phyloP scores from a whole-genome alignment of 164 flowering plant species.

The Chloranthus sessilifolius region DNA sequence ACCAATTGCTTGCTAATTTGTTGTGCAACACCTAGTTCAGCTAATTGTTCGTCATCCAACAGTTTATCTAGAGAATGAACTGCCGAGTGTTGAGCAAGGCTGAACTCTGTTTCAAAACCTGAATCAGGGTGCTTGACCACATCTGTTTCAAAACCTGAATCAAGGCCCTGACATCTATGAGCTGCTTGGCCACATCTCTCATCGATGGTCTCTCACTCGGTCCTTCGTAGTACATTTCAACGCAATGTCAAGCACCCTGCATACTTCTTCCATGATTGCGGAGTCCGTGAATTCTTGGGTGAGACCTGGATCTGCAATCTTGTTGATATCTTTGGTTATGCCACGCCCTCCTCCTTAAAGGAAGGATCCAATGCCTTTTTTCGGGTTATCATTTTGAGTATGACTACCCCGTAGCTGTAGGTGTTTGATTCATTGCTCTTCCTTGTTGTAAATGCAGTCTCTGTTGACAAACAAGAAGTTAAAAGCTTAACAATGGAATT shows the following conservation, averaged over 20 bases:
- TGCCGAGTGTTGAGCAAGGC: too few species aligned
- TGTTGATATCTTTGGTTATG: conserved; percentile 34
- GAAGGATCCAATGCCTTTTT: conserved; percentile 52
- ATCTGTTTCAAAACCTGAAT: too few species aligned
- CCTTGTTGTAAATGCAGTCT: conserved; percentile 52
- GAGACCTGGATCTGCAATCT: conserved; percentile 49
- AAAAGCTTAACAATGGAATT: too few species aligned
- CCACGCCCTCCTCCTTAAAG: conserved; percentile 25
- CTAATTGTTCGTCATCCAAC: too few species aligned
- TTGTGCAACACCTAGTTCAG: too few species aligned
- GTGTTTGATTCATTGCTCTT: conserved; percentile 65
- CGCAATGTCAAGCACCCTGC: conserved; percentile 42
- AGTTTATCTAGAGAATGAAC: too few species aligned
- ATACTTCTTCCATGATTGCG: conserved; percentile 36
- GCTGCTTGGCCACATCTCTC: conserved; percentile 63
- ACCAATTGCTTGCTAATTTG: too few species aligned
- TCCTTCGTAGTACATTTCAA: conserved; percentile 60
- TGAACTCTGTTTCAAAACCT: too few species aligned
- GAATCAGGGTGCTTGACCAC: too few species aligned
- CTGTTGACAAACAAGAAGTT: too few species aligned
- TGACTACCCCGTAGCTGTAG: conserved; percentile 77
- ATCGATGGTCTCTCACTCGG: conserved; percentile 59
- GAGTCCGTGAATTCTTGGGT: conserved; percentile 38
- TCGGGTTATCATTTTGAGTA: conserved; percentile 65
- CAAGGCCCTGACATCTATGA: conserved; percentile 27